Base-by-base conservation (phyloP, 2,329 filamentous ascomycete genomes). In the Diaporthe sp. region DNA sequence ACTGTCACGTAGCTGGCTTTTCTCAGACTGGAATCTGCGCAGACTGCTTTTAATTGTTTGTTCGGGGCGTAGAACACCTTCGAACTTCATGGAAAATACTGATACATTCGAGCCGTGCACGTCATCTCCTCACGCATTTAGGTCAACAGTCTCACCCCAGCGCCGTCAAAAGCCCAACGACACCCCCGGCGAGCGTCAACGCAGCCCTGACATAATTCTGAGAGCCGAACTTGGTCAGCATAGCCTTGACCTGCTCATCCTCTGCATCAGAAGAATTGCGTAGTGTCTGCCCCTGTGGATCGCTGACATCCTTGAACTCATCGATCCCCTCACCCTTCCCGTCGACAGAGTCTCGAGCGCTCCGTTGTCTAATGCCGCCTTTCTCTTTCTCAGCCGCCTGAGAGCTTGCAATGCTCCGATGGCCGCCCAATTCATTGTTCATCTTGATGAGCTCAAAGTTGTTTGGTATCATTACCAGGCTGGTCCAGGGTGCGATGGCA, bases 381-480 rank as follows among this genome's bases (percentile, higher is more conserved):
- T 51, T 39, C 7, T 47, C 28, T 12, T 22, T 25, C 17, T 15
- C 20, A 10, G n/a, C 31, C n/a, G 25, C 31, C 20, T 53, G 31
- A 2, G 60, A 7, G 49, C 68, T 39, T 6, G 57, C 44, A 20
- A 47, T 17, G 34, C 74, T 76, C n/a, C 74, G 65, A 6, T 57
- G 25, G 4, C 71, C 74, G 9, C 53, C 71, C 25, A 70, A 31
- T 3, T 73, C 34, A 8, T 72, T 67, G 17, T 76, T 76, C 39
- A 70, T 31, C 51, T 51, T 47, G n/a, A 73, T 76, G 15, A 76
- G 71, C 12, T 65, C 74, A 65, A 73, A 76, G 17, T 76, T 76
- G 44, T 76, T 76, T 3, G 74, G 74, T 17, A 70, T 22, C 74
- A 76, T 76, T 34, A 57, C 74, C 15, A 55, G 5, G 12, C 37